Evolutionary conservation across 305 asterid genomes (phyloP).

Genomic region (Coffea humblotiana): DNA sequence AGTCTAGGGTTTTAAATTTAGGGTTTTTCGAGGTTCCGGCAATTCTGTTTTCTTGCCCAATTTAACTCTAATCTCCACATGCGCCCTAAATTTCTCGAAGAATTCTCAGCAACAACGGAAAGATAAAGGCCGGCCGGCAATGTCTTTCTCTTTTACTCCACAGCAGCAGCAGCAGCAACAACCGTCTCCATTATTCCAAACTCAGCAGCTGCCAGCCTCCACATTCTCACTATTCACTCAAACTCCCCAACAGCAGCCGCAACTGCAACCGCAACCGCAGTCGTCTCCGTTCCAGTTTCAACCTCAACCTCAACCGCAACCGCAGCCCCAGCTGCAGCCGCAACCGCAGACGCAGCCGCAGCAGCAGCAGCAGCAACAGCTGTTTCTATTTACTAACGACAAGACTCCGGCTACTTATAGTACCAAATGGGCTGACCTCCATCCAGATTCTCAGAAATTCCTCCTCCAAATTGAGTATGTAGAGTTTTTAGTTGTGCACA

Average conservation of each 20-base stretch:
- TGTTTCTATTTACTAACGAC: constrained; percentile 74
- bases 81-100: too few relatives aligned
- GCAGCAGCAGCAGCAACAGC: constrained; percentile 57
- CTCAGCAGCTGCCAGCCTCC: too few relatives aligned
- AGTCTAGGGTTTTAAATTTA: constrained; percentile 31
- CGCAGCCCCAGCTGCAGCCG: constrained; percentile 36
- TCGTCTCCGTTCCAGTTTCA: not conserved
- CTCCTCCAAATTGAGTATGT: constrained; percentile 83
- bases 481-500: not conserved
- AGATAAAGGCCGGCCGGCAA: constrained; percentile 6
- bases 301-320: constrained; percentile 33
- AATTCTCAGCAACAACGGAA: too few relatives aligned
- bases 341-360: constrained; percentile 34
- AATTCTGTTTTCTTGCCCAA: not conserved
- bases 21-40: not conserved
- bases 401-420: constrained; percentile 86
- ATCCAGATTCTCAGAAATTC: constrained; percentile 86
- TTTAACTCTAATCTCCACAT: not conserved
- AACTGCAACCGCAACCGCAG: constrained; percentile 23
- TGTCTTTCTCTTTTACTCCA: constrained; percentile 60
- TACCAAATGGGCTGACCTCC: constrained; percentile 95
- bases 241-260: constrained; percentile 39
- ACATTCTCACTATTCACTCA: not conserved
- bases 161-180: constrained; percentile 29
- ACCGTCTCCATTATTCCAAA: constrained; percentile 17